These are phyloP conservation scores for Nannochloris sp. DNA, from an alignment of 139 green algal genomes.

Conservation along the genomic window DNA sequence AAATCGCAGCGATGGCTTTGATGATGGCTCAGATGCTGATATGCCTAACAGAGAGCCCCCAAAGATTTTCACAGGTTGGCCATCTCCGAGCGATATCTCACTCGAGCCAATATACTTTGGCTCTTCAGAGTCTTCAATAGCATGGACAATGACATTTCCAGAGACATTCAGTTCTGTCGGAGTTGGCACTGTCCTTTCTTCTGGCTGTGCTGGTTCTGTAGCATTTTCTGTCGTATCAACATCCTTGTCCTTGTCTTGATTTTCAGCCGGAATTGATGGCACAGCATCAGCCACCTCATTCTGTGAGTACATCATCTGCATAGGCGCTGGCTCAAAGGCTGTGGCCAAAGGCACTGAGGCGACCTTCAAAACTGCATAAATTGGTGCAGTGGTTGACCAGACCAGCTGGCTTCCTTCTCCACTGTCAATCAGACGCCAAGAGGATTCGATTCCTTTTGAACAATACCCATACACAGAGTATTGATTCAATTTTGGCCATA, in stretches of 20 bases:
- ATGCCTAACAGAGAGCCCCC: slow-evolving; percentile 26
- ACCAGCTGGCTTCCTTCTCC: slow-evolving; percentile 20
- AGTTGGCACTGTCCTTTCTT: not conserved
- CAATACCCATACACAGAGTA: slow-evolving; percentile 19
- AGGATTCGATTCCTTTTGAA: slow-evolving; percentile 1
- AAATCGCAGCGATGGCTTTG: slow-evolving; percentile 20
- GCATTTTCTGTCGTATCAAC: not conserved
- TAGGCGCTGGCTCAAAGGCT: not conserved
- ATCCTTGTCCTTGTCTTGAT: not conserved
- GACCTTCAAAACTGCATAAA: slow-evolving; percentile 21
- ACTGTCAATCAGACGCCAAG: slow-evolving; percentile 24
- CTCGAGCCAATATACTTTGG: slow-evolving; percentile 16
- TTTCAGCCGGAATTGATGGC: not conserved
- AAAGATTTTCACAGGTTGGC: slow-evolving; percentile 24
- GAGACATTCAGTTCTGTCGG: slow-evolving; percentile 4
- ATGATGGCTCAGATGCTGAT: slow-evolving; percentile 12
- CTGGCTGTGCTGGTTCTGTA: slow-evolving; percentile 12
- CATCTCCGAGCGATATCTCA: slow-evolving; percentile 14
- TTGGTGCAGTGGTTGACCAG: slow-evolving; percentile 17
- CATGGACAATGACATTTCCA: slow-evolving; percentile 8
- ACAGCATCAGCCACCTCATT: no score
- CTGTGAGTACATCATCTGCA: no score
- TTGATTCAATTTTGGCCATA: slow-evolving; percentile 18
- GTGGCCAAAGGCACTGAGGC: slow-evolving; percentile 13
- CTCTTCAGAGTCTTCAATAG: slow-evolving; percentile 21